A percentile compares a stretch with the other conserved stretches of the same genome.
Conservation (phyloP, 2,329 filamentous ascomycete genomes). For the Exophiala sp. region DNA sequence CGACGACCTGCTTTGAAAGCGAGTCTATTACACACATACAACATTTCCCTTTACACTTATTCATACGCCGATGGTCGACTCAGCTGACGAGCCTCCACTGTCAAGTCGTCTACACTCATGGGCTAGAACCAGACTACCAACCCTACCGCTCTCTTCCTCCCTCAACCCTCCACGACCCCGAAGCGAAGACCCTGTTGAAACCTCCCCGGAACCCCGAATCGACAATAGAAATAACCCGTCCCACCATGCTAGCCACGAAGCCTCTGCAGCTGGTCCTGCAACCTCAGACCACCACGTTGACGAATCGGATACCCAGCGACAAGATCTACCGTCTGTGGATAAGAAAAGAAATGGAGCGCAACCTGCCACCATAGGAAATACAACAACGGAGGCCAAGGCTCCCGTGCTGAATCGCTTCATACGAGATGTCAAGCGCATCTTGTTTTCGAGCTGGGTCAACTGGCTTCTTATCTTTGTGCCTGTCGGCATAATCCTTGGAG, state of each 20-base stretch:
- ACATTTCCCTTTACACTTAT: conserved; percentile 17
- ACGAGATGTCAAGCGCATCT: conserved; percentile 54
- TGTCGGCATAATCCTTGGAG: conserved; percentile 38
- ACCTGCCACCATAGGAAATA: conserved; percentile 49
- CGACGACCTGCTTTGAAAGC: conserved; percentile 24
- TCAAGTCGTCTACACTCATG: conserved; percentile 51
- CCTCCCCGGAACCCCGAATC: conserved; percentile 13
- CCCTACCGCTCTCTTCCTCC: conserved; percentile 26
- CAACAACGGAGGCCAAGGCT: conserved; percentile 33
- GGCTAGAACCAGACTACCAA: conserved; percentile 42
- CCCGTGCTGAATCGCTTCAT: conserved; percentile 51
- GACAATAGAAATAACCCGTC: conserved; percentile 25
- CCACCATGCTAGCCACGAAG: conserved; percentile 28
- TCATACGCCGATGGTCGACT: conserved; percentile 51
- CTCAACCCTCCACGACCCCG: conserved; percentile 17
- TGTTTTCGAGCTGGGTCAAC: conserved; percentile 56
- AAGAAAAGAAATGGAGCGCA: conserved; percentile 50
- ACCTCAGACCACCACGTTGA: conserved; percentile 11
- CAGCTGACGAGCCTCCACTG: conserved; percentile 50
- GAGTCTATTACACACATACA: conserved; percentile 22
- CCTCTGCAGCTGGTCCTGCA: conserved; percentile 22
- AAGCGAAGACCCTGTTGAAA: conserved; percentile 18
- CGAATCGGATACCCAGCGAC: conserved; percentile 24
- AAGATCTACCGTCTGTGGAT: conserved; percentile 41
- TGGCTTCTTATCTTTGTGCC: conserved; percentile 43